Percentiles rank a stretch among this genome's conserved stretches.
Conservation (phyloP, 1,139 yeast species). For the Yamadazyma pseudoaaseri region DNA sequence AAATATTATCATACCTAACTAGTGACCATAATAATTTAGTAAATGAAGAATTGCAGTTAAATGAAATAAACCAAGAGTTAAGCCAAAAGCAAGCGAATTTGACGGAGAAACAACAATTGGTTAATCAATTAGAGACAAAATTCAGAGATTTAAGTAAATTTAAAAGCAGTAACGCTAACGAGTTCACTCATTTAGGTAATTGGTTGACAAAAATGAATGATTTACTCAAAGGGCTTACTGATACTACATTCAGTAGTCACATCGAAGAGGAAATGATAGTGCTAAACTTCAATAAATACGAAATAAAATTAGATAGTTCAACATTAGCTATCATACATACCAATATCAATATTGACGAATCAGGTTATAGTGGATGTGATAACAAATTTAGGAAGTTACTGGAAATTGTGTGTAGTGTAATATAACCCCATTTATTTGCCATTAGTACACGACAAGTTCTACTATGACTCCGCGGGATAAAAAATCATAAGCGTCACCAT, state of each 20-base stretch:
- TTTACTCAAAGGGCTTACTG: slow-evolving; percentile 21
- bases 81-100: slow-evolving; percentile 2
- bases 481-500: slow-evolving; percentile 8
- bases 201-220: slow-evolving; percentile 32
- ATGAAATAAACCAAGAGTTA: slow-evolving; percentile 9
- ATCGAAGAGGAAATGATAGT: slow-evolving; percentile 13
- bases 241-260: slow-evolving; percentile 12
- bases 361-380: slow-evolving; percentile 6
- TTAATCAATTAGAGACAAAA: slow-evolving; percentile 3
- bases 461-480: slow-evolving; percentile 5
- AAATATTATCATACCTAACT: slow-evolving; percentile 8
- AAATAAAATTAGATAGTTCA: slow-evolving; percentile 9
- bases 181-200: slow-evolving; percentile 23
- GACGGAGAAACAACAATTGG: slow-evolving; percentile 2
- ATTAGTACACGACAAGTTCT: too few relatives aligned
- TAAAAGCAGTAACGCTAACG: slow-evolving; percentile 5
- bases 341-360: slow-evolving; percentile 9
- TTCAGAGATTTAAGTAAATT: slow-evolving; percentile 6
- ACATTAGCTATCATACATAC: slow-evolving; percentile 9
- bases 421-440: too few relatives aligned
- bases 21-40: slow-evolving; percentile 8
- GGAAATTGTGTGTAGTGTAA: slow-evolving; percentile 8
- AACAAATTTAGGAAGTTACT: slow-evolving; percentile 11
- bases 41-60: slow-evolving; percentile 4
- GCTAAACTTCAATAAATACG: slow-evolving; percentile 6